phyloP scores from a whole-genome alignment of 331 rosid species.

The Erythrophleum ivorense region DNA sequence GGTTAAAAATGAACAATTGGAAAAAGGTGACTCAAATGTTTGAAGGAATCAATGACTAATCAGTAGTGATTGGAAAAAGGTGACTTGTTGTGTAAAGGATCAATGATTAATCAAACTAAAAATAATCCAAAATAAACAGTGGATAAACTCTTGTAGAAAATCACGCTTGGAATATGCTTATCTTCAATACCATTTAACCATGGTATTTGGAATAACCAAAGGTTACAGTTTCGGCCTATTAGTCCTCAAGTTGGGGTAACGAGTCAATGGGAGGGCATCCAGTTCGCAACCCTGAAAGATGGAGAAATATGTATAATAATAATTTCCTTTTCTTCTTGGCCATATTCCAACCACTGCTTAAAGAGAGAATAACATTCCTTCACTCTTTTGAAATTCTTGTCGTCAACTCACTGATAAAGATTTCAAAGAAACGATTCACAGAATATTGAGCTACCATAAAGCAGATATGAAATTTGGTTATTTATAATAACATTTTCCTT shows the following conservation, averaged over 20 bases:
- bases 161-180: slow-evolving; percentile 62
- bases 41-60: too few relatives aligned
- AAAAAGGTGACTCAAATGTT: too few relatives aligned
- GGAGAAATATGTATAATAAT: not conserved
- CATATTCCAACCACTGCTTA: not conserved
- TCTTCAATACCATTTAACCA: slow-evolving; percentile 24
- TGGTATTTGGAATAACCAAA: slow-evolving; percentile 19
- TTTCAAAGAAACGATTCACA: not conserved
- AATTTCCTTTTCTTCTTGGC: not conserved
- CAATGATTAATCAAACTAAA: too few relatives aligned
- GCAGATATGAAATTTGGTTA: not conserved
- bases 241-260: not conserved
- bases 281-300: not conserved
- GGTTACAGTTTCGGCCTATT: not conserved
- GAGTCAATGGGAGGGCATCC: slow-evolving; percentile 13
- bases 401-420: not conserved
- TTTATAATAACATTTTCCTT: not conserved
- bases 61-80: too few relatives aligned
- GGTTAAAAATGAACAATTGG: too few relatives aligned
- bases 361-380: not conserved
- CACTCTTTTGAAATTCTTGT: slow-evolving; percentile 9
- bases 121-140: too few relatives aligned
- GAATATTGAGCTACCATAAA: not conserved
- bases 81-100: too few relatives aligned
- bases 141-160: not conserved